phyloP scores from a whole-genome alignment of 163 green algal species.

The Coccomyxa subellipsoidea region DNA sequence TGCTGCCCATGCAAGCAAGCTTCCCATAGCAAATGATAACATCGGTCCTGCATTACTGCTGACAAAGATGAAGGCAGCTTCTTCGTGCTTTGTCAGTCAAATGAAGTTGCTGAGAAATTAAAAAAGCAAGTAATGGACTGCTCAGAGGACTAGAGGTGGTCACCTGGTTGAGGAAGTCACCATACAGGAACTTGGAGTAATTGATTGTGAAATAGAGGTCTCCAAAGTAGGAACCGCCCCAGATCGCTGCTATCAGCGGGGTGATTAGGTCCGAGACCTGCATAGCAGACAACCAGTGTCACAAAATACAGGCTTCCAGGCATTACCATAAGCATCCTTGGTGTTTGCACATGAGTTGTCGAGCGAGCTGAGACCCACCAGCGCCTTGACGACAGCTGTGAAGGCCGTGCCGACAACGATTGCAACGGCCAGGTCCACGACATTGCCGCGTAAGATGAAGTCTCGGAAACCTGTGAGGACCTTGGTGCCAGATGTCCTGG shows the following conservation, averaged over 20 bases:
- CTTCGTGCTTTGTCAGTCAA: too few relatives aligned
- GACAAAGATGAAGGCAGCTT: too few relatives aligned
- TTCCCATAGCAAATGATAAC: too few relatives aligned
- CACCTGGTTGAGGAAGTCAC: slow-evolving; percentile 1
- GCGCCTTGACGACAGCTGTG: not conserved
- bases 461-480: not conserved
- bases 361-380: not conserved
- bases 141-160: too few relatives aligned
- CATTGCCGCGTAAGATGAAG: not conserved
- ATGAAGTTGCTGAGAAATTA: too few relatives aligned
- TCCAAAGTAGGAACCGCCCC: not conserved
- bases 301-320: too few relatives aligned
- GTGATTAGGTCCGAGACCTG: not conserved
- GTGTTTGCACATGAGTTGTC: too few relatives aligned
- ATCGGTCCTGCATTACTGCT: too few relatives aligned
- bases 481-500: not conserved
- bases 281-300: too few relatives aligned
- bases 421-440: not conserved
- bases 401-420: slow-evolving; percentile 1
- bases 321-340: too few relatives aligned
- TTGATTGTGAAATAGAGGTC: not conserved
- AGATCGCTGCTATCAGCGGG: not conserved
- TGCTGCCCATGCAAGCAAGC: too few relatives aligned
- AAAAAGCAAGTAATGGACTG: too few relatives aligned
- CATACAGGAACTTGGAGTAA: not conserved